These are phyloP conservation scores for Globisporangium ultimum DNA, from an alignment of 352 stramenopile species.

Conservation along the genomic window DNA sequence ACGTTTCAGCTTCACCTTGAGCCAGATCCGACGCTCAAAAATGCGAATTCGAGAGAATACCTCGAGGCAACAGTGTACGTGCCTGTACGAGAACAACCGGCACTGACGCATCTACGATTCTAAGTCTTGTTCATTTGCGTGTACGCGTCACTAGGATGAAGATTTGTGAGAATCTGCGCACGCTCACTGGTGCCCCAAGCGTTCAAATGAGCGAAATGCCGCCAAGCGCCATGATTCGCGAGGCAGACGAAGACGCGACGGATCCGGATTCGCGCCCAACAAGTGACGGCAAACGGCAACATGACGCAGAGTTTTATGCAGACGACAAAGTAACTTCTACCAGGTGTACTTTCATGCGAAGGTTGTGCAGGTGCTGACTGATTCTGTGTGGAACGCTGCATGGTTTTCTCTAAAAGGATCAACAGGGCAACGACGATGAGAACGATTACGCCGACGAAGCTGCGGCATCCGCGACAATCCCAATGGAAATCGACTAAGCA, in stretches of 20 bases:
- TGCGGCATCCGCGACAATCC: constrained; percentile 56
- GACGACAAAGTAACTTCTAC: constrained; percentile 56
- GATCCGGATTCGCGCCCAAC: constrained; percentile 65
- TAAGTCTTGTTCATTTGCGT: no score
- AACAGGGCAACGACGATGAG: constrained; percentile 50
- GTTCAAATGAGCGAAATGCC: constrained; percentile 79
- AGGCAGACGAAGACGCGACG: constrained; percentile 75
- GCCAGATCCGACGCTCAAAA: constrained; percentile 69
- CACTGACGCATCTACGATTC: no score
- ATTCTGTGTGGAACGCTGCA: not conserved
- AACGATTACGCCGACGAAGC: constrained; percentile 22
- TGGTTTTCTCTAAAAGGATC: constrained; percentile 20
- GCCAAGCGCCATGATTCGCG: constrained; percentile 61
- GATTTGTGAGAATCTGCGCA: constrained; percentile 82
- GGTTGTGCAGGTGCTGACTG: no score
- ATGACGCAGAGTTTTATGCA: constrained; percentile 81
- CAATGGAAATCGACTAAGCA: constrained; percentile 70
- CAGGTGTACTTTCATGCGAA: no score
- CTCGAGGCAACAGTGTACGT: constrained; percentile 31
- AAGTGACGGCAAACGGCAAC: constrained; percentile 70
- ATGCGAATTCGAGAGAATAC: constrained; percentile 80
- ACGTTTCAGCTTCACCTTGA: constrained; percentile 96
- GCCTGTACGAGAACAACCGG: no score
- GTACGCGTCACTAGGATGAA: constrained; percentile 43
- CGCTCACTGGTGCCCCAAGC: constrained; percentile 72